Evolutionary conservation across 192 early-diverging fungal species (phyloP), one percentile per base, ranked within the genome.

Genomic region (Obelidium mucronatum): DNA sequence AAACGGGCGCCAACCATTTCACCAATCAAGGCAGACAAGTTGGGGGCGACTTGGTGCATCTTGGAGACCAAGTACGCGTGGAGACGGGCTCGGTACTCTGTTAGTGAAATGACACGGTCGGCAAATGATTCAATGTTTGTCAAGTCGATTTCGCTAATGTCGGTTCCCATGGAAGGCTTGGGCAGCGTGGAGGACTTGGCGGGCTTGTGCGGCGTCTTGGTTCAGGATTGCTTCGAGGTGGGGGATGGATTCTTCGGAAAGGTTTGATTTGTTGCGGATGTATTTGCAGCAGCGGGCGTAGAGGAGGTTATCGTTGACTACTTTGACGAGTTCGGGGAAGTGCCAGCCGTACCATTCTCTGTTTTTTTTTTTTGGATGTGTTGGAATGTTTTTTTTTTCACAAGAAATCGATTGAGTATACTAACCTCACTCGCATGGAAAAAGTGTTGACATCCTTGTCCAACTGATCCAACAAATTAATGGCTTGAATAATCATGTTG

Each of bases 301-400:
- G 77, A 90, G 87, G 80, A 89, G 90, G 82, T 97, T 97, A 88
- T 99, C 97, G 74, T 84, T 87, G 75, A 97, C 91, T 78, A 99
- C 95, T 86, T 97, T 97, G 81, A 95, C 91, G 62, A 99, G 84
- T 88, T 99, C 97, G 37, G 98, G 98, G 89, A 99, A 99, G 82
- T 99, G 98, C 97, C 97, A 99, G 67, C 93, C 93, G 85, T 99
- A 99, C 98, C 98, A 99, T 86, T 99, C 98, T 75, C 95, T 94
- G 62, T 58, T 22, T 6, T 13, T 51, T 51, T 8, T 22, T 8
- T 51, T 51, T 51, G 48, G 11, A n/a, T n/a, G n/a, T n/a, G n/a
- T n/a, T n/a, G n/a, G n/a, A n/a, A n/a, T n/a, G 48, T 8, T 51
- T 51, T 51, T 51, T 13, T 8, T 51, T 51, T 19, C 64, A 40